phyloP scores from a whole-genome alignment of 768 basidiomycete genomes.

The Xerocomellus intermedius region DNA sequence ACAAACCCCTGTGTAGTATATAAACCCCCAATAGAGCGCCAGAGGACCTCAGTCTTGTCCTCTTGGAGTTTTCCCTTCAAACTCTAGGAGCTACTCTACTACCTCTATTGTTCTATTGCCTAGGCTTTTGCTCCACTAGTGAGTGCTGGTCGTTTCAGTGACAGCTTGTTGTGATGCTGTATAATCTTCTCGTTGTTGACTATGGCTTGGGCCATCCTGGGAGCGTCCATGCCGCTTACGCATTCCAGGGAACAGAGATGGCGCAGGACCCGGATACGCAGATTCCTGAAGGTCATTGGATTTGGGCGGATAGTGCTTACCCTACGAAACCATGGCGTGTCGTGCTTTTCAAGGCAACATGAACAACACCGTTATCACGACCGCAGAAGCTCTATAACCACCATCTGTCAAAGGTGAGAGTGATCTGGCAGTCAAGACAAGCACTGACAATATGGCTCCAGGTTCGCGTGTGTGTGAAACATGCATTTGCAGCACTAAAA shows the following conservation, averaged over 20 bases:
- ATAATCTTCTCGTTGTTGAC: slow-evolving; percentile 5
- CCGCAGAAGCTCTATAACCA: slow-evolving; percentile 3
- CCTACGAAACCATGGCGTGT: slow-evolving; percentile 6
- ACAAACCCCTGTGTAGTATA: too few species aligned
- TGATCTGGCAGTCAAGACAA: background rate
- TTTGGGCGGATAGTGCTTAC: slow-evolving; percentile 17
- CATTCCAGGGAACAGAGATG: slow-evolving; percentile 2
- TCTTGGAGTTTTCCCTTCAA: too few species aligned
- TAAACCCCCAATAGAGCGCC: too few species aligned
- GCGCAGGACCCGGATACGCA: background rate
- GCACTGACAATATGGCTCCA: background rate
- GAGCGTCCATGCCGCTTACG: slow-evolving; percentile 9
- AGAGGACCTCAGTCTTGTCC: too few species aligned
- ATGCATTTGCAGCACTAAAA: slow-evolving; percentile 7
- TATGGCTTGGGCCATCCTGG: slow-evolving; percentile 6
- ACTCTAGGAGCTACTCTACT: too few species aligned
- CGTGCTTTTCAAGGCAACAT: background rate
- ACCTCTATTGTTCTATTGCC: too few species aligned
- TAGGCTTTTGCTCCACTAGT: too few species aligned
- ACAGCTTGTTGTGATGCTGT: background rate
- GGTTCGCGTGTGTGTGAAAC: background rate
- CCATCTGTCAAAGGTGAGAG: slow-evolving; percentile 8
- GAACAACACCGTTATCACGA: background rate
- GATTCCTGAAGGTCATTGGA: slow-evolving; percentile 2
- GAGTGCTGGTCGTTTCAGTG: too few species aligned